phyloP scores from a whole-genome alignment of 169 alveolate genomes.

The Plasmodium vinckei region DNA sequence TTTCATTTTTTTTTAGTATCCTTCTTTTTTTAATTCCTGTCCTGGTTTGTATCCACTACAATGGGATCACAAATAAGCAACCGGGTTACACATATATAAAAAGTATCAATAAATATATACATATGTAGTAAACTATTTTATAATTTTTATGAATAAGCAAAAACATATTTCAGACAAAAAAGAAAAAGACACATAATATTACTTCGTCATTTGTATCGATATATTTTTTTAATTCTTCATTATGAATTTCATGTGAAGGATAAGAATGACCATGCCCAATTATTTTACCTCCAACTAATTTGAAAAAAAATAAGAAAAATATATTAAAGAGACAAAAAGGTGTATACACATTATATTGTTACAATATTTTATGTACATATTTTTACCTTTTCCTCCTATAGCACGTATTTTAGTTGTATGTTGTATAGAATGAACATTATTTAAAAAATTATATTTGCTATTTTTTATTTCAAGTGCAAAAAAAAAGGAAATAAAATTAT shows the following conservation, averaged over 20 bases:
- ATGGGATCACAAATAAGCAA: not conserved
- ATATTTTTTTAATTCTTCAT: conserved; percentile 74
- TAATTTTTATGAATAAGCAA: not conserved
- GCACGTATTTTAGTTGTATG: conserved; percentile 64
- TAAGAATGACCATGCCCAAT: conserved; percentile 79
- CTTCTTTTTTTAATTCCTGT: conserved; percentile 80
- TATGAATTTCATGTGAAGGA: conserved; percentile 76
- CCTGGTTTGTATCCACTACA: conserved; percentile 81
- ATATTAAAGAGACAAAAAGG: not conserved
- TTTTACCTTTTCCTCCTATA: conserved; percentile 33
- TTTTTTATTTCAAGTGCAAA: conserved; percentile 34
- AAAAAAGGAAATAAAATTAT: conserved; percentile 8
- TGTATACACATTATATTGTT: not conserved
- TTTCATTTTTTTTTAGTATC: conserved; percentile 74
- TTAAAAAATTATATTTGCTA: conserved; percentile 43
- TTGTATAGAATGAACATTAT: conserved; percentile 13
- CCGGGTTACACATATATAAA: not conserved
- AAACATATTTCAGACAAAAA: not conserved
- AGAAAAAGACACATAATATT: conserved; percentile 7
- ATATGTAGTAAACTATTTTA: not conserved
- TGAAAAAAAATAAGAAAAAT: conserved; percentile 42
- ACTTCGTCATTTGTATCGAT: conserved; percentile 82
- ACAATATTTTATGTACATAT: not conserved
- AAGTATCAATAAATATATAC: not conserved
- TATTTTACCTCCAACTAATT: conserved; percentile 77